A percentile compares a stretch with the other conserved stretches of the same genome.
Conservation (phyloP, 2,329 filamentous ascomycete species). For the Colletotrichum endophyticum region DNA sequence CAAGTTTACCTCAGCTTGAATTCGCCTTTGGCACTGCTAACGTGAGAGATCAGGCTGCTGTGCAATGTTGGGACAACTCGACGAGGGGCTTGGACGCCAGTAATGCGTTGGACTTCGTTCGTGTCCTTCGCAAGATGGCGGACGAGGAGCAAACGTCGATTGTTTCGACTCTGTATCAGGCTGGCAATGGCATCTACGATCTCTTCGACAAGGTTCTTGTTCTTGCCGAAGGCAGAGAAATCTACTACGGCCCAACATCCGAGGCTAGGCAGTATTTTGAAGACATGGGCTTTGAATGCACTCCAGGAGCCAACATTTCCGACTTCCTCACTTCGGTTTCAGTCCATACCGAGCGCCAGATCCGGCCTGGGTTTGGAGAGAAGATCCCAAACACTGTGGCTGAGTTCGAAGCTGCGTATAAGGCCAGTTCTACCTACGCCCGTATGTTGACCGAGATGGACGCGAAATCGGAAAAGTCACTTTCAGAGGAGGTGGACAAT, state of each 20-base stretch:
- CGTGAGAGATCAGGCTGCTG: conserved; percentile 49
- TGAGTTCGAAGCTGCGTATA: conserved; percentile 56
- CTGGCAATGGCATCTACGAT: conserved; percentile 71
- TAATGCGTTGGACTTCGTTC: conserved; percentile 75
- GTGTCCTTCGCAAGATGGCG: conserved; percentile 68
- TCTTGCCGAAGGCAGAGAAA: conserved; percentile 77
- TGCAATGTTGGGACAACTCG: conserved; percentile 74
- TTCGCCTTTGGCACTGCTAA: background rate
- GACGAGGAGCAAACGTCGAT: conserved; percentile 67
- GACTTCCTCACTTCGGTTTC: conserved; percentile 76
- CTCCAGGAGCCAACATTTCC: conserved; percentile 67
- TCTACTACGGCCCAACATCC: conserved; percentile 71
- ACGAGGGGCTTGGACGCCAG: conserved; percentile 75
- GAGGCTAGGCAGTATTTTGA: conserved; percentile 70
- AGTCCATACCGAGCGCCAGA: conserved; percentile 73
- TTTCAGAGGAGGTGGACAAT: background rate
- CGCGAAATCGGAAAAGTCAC: background rate
- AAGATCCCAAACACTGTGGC: conserved; percentile 72
- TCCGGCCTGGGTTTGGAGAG: conserved; percentile 68
- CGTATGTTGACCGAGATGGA: conserved; percentile 51
- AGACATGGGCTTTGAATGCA: conserved; percentile 70
- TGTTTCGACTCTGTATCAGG: conserved; percentile 74
- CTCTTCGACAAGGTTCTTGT: conserved; percentile 78
- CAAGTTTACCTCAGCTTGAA: conserved; percentile 8
- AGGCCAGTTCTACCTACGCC: conserved; percentile 47